Evolutionary conservation across 2,329 filamentous ascomycete genomes (phyloP).

Genomic region (Incumbomyces lentus): DNA sequence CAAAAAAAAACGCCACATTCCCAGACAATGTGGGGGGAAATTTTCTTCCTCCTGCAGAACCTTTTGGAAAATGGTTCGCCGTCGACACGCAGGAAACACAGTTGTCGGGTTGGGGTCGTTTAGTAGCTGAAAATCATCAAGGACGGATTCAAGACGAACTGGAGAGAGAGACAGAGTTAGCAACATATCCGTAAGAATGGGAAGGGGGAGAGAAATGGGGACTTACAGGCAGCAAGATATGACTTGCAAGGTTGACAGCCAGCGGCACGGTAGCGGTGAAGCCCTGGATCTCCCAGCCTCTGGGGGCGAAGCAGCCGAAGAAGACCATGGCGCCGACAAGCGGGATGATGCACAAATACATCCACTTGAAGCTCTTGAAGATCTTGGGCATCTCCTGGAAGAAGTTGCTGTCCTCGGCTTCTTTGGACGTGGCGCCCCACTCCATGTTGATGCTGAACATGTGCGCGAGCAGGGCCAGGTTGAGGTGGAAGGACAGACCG

Average conservation of each 20-base stretch:
- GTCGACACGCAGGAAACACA: too few relatives aligned
- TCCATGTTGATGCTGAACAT: slow-evolving; percentile 80
- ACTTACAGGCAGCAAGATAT: slow-evolving; percentile 10
- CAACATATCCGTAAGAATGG: neutral
- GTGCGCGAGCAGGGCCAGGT: slow-evolving; percentile 65
- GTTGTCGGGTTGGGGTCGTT: neutral
- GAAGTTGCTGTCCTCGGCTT: slow-evolving; percentile 64
- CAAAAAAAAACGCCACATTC: too few relatives aligned
- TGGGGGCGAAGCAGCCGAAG: slow-evolving; percentile 16
- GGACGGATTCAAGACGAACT: slow-evolving; percentile 12
- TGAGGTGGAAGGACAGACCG: slow-evolving; percentile 58
- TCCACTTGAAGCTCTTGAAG: slow-evolving; percentile 67
- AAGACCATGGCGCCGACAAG: slow-evolving; percentile 22
- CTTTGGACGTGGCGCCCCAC: slow-evolving; percentile 76
- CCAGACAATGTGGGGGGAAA: too few relatives aligned
- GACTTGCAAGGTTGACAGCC: slow-evolving; percentile 17
- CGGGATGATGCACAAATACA: slow-evolving; percentile 32
- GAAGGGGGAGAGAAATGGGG: neutral
- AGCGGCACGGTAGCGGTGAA: slow-evolving; percentile 21
- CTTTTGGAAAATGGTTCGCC: too few relatives aligned
- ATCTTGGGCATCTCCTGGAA: slow-evolving; percentile 75
- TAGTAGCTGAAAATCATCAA: slow-evolving; percentile 13
- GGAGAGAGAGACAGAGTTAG: neutral
- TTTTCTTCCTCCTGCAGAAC: too few relatives aligned
- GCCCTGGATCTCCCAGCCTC: slow-evolving; percentile 32